A percentile compares a stretch with the other conserved stretches of the same genome.
These are phyloP conservation scores for bread wheat (Triticum aestivum) DNA, from an alignment of 176 grass and related monocot genomes.

Conservation along the genomic window DNA sequence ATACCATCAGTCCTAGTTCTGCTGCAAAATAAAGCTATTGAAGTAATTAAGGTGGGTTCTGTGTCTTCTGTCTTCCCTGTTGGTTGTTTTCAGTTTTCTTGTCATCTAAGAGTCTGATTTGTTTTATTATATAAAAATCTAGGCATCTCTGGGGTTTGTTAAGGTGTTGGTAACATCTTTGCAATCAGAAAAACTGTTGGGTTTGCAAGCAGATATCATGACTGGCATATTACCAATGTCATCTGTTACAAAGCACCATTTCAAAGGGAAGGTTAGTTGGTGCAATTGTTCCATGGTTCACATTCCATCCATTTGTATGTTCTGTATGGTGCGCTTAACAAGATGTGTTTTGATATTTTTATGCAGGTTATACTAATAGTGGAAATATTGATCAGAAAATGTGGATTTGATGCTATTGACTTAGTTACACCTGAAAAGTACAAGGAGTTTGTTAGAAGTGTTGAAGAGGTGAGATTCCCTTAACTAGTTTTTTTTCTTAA, in stretches of 20 bases:
- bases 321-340: slow-evolving; percentile 9
- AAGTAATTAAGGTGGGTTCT: slow-evolving; percentile 80
- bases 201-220: slow-evolving; percentile 69
- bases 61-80: neutral
- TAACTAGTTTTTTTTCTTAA: neutral
- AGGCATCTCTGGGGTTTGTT: slow-evolving; percentile 94
- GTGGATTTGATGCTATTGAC: slow-evolving; percentile 66
- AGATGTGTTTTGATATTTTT: neutral
- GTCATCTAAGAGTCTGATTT: slow-evolving; percentile 19
- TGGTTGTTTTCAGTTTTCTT: slow-evolving; percentile 14
- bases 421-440: slow-evolving; percentile 59
- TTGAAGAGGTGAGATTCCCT: slow-evolving; percentile 50
- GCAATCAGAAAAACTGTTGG: slow-evolving; percentile 60
- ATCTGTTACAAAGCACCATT: slow-evolving; percentile 75
- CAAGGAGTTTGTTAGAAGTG: slow-evolving; percentile 69
- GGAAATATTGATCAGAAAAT: slow-evolving; percentile 96
- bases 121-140: slow-evolving; percentile 17
- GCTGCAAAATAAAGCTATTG: slow-evolving; percentile 80
- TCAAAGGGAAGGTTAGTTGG: slow-evolving; percentile 72
- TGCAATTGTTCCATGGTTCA: slow-evolving; percentile 10
- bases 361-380: slow-evolving; percentile 77
- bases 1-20: slow-evolving; percentile 88
- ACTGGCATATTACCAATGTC: slow-evolving; percentile 77
- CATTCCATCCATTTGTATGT: slow-evolving; percentile 6
- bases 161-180: slow-evolving; percentile 95